These are phyloP conservation scores for Alternaria rosae DNA, from an alignment of 2,329 filamentous ascomycete genomes.

Conservation along the genomic window DNA sequence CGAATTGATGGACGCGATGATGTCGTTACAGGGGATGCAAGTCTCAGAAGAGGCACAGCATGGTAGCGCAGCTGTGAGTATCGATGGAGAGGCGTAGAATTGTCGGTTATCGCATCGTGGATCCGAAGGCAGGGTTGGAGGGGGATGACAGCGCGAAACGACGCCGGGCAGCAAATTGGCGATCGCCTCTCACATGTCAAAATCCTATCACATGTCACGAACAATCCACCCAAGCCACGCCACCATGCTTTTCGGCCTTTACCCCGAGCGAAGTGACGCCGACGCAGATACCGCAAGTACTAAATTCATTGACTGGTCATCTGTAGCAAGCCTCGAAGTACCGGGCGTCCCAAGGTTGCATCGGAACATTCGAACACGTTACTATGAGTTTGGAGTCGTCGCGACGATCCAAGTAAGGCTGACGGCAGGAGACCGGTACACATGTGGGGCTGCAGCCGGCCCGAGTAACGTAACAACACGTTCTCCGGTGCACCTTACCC, in stretches of 20 bases:
- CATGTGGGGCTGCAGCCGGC: background rate
- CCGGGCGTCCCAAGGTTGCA: background rate
- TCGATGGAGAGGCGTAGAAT: constrained; percentile 1
- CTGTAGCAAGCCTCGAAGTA: background rate
- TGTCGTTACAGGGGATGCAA: constrained; percentile 17
- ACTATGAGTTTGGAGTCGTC: background rate
- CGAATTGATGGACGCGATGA: constrained; percentile 21
- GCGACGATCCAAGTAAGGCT: background rate
- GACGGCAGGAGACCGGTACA: background rate
- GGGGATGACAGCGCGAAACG: constrained; percentile 10
- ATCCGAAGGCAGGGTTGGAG: constrained; percentile 8
- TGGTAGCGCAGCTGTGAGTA: background rate
- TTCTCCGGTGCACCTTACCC: background rate
- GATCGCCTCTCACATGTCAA: constrained; percentile 32
- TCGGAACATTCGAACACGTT: background rate
- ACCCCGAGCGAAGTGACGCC: background rate
- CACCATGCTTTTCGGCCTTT: constrained; percentile 21
- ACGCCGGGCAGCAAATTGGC: constrained; percentile 28
- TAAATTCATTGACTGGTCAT: background rate
- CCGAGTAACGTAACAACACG: background rate
- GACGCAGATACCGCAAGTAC: background rate
- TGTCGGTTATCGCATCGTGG: constrained; percentile 12
- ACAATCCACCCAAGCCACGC: constrained; percentile 23
- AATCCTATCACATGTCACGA: constrained; percentile 30
- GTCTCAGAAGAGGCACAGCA: constrained; percentile 7